Conservation (phyloP, 805 yeast species). For the Naumovozyma dairenensis region DNA sequence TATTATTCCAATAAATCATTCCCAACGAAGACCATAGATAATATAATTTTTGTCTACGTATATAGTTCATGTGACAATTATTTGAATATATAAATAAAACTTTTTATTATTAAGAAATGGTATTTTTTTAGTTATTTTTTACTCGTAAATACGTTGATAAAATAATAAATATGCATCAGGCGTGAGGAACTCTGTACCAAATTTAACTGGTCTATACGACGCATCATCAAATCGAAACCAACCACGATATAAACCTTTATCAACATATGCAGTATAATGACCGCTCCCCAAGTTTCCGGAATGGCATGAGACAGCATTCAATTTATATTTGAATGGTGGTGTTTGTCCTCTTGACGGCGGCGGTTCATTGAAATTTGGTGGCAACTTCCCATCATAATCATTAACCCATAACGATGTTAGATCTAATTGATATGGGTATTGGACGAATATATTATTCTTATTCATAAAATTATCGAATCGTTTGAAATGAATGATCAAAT, state of each 20-base stretch:
- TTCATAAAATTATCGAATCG: conserved; percentile 47
- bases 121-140: not conserved
- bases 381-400: conserved; percentile 26
- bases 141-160: conserved; percentile 41
- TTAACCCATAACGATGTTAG: conserved; percentile 58
- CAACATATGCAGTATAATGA: conserved; percentile 76
- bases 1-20: conserved; percentile 37
- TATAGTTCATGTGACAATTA: too few relatives aligned
- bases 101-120: not conserved
- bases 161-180: conserved; percentile 77
- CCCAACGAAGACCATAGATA: not conserved
- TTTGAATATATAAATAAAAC: not conserved
- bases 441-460: conserved; percentile 55
- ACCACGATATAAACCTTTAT: conserved; percentile 46
- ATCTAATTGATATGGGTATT: conserved; percentile 60
- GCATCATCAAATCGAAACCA: conserved; percentile 86
- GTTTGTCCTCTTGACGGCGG: conserved; percentile 63
- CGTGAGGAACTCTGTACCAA: conserved; percentile 47
- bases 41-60: not conserved
- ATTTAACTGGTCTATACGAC: conserved; percentile 44
- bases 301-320: conserved; percentile 79
- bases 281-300: conserved; percentile 77
- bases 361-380: conserved; percentile 27
- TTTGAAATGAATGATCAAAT: conserved; percentile 74
- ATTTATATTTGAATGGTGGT: conserved; percentile 69